Evolutionary conservation across 257 asterid species (phyloP).

Genomic region (Petrea volubilis): DNA sequence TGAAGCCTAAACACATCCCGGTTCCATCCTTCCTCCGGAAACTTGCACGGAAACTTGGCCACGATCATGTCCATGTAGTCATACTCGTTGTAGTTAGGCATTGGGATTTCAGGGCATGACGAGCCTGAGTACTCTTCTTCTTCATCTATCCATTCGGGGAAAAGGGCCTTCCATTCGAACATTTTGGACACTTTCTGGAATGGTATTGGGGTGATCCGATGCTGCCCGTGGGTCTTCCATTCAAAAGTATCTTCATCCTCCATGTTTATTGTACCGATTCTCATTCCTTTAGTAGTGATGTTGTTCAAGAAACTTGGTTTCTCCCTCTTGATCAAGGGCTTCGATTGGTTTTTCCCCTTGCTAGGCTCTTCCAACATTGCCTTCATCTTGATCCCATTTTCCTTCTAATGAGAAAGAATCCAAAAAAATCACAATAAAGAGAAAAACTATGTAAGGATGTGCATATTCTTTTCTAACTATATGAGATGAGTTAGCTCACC

Average conservation of each 20-base stretch:
- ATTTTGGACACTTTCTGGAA: slow-evolving; percentile 52
- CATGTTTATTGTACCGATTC: slow-evolving; percentile 79
- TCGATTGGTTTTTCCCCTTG: slow-evolving; percentile 27
- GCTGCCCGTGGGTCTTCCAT: slow-evolving; percentile 55
- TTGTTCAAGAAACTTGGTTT: slow-evolving; percentile 62
- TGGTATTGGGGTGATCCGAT: slow-evolving; percentile 22
- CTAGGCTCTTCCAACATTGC: slow-evolving; percentile 49
- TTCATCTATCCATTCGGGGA: slow-evolving; percentile 97
- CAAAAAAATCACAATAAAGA: background rate
- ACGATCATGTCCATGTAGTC: slow-evolving; percentile 62
- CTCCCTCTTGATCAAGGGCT: slow-evolving; percentile 56
- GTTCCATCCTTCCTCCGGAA: slow-evolving; percentile 60
- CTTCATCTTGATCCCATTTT: slow-evolving; percentile 67
- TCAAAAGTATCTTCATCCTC: slow-evolving; percentile 67
- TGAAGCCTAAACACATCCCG: slow-evolving; percentile 84
- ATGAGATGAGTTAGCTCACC: slow-evolving; percentile 49
- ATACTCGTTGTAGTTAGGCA: slow-evolving; percentile 51
- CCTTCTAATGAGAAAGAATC: slow-evolving; percentile 26
- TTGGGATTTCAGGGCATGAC: slow-evolving; percentile 81
- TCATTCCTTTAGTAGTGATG: slow-evolving; percentile 46
- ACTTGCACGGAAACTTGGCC: slow-evolving; percentile 66
- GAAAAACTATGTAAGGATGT: background rate
- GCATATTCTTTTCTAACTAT: background rate
- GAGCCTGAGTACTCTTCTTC: slow-evolving; percentile 88
- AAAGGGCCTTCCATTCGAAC: slow-evolving; percentile 72